phyloP scores from a whole-genome alignment of 352 stramenopile species.

The Pythium oligandrum region DNA sequence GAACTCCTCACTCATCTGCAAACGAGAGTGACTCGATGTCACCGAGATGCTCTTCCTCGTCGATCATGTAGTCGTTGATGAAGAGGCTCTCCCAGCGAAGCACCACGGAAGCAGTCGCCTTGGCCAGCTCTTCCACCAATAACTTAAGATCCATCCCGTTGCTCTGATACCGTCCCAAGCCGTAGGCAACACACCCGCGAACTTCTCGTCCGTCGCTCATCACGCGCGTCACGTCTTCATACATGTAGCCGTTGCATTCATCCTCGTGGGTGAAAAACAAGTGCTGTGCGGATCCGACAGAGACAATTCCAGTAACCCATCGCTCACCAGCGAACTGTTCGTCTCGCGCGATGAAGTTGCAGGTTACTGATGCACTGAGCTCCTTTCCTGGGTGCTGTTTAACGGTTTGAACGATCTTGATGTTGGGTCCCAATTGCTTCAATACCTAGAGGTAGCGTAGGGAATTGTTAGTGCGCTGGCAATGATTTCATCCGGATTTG shows the following conservation, averaged over 20 bases:
- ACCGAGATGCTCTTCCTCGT: constrained; percentile 25
- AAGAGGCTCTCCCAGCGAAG: constrained; percentile 67
- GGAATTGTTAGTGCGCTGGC: neutral
- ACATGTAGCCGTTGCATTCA: constrained; percentile 54
- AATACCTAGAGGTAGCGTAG: constrained; percentile 22
- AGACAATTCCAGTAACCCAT: constrained; percentile 48
- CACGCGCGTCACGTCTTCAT: constrained; percentile 41
- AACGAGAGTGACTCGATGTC: constrained; percentile 24
- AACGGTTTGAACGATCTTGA: constrained; percentile 46
- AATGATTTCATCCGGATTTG: neutral
- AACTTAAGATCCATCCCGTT: constrained; percentile 35
- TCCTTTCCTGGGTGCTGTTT: constrained; percentile 48
- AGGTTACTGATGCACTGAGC: constrained; percentile 40
- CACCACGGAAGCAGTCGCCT: constrained; percentile 61
- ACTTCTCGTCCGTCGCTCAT: constrained; percentile 29
- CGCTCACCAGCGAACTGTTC: constrained; percentile 37
- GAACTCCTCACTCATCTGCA: neutral
- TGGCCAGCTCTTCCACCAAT: constrained; percentile 52
- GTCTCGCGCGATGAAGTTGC: constrained; percentile 36
- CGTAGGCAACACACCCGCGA: constrained; percentile 48
- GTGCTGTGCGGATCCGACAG: constrained; percentile 36
- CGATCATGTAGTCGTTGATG: constrained; percentile 61
- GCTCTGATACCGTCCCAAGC: constrained; percentile 47
- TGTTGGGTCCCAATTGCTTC: constrained; percentile 27
- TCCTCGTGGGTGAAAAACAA: constrained; percentile 43